Conservation (phyloP, 371 early-diverging fungal genomes). For the Mortierella sp. region DNA sequence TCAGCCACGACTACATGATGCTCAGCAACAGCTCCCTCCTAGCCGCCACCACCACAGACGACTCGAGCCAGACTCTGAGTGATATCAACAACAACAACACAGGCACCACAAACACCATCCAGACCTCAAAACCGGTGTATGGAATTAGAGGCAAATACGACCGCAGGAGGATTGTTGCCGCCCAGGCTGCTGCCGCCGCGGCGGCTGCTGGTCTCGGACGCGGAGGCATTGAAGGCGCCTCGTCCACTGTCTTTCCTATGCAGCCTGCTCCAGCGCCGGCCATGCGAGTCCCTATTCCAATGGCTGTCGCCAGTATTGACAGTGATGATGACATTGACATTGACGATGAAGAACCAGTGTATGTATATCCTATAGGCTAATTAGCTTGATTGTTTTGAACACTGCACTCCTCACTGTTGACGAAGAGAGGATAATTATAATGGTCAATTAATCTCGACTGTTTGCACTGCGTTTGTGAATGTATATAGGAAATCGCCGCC, state of each 20-base stretch:
- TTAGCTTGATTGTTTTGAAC: background rate
- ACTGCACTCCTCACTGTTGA: too few species aligned
- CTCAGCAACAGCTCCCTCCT: slow-evolving; percentile 43
- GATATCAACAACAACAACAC: slow-evolving; percentile 9
- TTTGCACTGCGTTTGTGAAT: background rate
- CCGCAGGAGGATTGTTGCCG: slow-evolving; percentile 58
- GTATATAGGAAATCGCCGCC: slow-evolving; percentile 46
- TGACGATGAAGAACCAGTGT: slow-evolving; percentile 65
- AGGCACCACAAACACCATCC: background rate
- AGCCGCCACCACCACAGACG: slow-evolving; percentile 23
- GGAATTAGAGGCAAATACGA: slow-evolving; percentile 40
- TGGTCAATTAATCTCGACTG: background rate
- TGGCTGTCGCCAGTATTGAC: slow-evolving; percentile 51
- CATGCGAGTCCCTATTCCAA: slow-evolving; percentile 36
- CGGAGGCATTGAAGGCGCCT: slow-evolving; percentile 40
- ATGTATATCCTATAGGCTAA: slow-evolving; percentile 20
- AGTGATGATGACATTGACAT: slow-evolving; percentile 71
- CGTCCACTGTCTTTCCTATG: slow-evolving; percentile 34
- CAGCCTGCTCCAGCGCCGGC: slow-evolving; percentile 40
- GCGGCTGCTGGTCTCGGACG: slow-evolving; percentile 57
- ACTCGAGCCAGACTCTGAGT: slow-evolving; percentile 15
- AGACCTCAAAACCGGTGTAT: slow-evolving; percentile 11
- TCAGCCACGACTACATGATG: slow-evolving; percentile 59
- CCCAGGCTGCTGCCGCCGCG: slow-evolving; percentile 56
- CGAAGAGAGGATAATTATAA: background rate